Conservation (phyloP, 768 basidiomycete genomes). For the Phaffia australis region DNA sequence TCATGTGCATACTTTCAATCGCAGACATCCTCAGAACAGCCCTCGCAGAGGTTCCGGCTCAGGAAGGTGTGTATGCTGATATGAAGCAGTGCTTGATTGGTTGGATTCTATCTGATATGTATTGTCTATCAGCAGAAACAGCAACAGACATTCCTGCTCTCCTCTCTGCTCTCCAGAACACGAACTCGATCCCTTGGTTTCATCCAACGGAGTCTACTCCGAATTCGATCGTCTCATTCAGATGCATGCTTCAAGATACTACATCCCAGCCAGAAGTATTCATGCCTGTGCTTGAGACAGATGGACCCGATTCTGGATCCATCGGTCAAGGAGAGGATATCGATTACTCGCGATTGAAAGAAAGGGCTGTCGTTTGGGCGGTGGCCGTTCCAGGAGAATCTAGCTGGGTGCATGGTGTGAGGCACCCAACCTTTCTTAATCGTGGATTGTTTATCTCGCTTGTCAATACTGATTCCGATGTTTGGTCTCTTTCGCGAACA, state of each 20-base stretch:
- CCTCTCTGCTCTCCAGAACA: not conserved
- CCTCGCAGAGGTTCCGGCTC: not conserved
- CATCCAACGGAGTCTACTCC: constrained; percentile 11
- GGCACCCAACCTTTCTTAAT: not conserved
- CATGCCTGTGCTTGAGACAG: constrained; percentile 6
- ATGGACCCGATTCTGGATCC: not conserved
- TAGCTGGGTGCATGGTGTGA: constrained; percentile 29
- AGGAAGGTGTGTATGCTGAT: not conserved
- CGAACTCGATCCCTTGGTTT: not conserved
- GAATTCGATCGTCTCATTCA: constrained; percentile 30
- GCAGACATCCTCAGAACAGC: constrained; percentile 6
- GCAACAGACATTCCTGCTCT: not conserved
- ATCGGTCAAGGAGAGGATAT: constrained; percentile 21
- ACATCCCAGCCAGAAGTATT: constrained; percentile 32
- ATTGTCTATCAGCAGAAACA: not conserved
- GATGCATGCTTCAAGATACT: constrained; percentile 35
- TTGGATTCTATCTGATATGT: no score
- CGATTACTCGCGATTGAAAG: constrained; percentile 32
- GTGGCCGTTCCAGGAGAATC: constrained; percentile 32
- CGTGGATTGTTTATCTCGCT: not conserved
- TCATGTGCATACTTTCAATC: not conserved
- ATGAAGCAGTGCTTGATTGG: no score
- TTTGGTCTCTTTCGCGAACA: not conserved
- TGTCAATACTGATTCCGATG: not conserved
- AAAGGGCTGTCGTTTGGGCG: constrained; percentile 30